Evolutionary conservation across 441 rosid genomes (phyloP), one percentile per base, ranked within the genome.

Genomic region (Gossypium laxum): DNA sequence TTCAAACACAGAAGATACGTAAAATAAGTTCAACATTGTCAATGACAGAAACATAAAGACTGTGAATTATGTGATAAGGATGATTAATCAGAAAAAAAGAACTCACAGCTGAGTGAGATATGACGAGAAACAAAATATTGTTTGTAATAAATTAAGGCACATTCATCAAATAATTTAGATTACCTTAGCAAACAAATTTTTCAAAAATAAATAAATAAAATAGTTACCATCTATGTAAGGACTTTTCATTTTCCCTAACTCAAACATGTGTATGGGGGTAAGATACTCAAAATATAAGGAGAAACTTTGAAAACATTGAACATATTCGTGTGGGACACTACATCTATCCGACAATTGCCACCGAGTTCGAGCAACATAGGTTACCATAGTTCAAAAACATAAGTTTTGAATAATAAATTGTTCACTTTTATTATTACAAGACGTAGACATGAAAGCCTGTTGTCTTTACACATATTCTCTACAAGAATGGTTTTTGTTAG

Each of bases 1-100:
- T 61, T 75, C 52, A 47, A 63, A 57, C 72, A 67, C 8, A 63
- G 65, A 58, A 21, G 34, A 54, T 26, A 67, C 58, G 50, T 12
- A 24, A 45, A 14, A n/a, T 1, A 41, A 24, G 17, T 26, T 63
- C 41, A 5, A 18, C 11, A 24, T 60, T 59, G 11, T 26, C 56
- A 28, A 30, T 24, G 34, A 8, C 57, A 19, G 28, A 72, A 59
- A 14, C 38, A 19, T 57, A 70, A 52, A 24, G 60, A 32, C 57
- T 32, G n/a, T 12, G 22, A 38, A 64, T 43, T 5, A 24, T 48
- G 26, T 18, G 28, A 43, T 11, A 54, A 72, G 41, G 38, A 22
- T 24, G 30, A 55, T 11, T 26, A 24, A 55, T 32, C 55, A 41
- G 8, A 52, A 69, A 14, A 14, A 4, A 59, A 48, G 47, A 57